Evolutionary conservation across 148 eudicot species (phyloP), one percentile per base, ranked within the genome.

Genomic region (Silene uniflora): DNA sequence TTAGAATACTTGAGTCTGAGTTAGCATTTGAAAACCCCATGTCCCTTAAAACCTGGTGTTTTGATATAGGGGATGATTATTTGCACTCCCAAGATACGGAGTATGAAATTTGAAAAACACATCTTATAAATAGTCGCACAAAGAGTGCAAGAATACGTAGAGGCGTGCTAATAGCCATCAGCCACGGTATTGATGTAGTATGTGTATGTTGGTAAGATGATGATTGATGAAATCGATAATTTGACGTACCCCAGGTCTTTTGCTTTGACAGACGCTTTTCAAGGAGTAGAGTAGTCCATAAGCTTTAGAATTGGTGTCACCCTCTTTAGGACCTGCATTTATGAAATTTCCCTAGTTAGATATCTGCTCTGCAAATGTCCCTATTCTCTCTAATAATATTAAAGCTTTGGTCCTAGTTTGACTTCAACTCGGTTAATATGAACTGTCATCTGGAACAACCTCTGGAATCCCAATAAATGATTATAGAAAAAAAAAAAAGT

Each of bases 171-270:
- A 14, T 35, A 66, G 47, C 3, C 21, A n/a, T 11, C 49, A 6
- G 5, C 47, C 8, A 39, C 9, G 4, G 3, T 39, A 39, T 9
- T 18, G 18, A 39, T 21, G 16, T 42, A 9, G 7, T 42, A 22
- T 42, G 49, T 47, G 27, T 19, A 68, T 52, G 58, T 17, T 69
- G 64, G 44, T 39, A 39, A 0, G 23, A 77, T 11, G 5, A 25
- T 12, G 10, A 71, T 32, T 55, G 12, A 63, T 22, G 10, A 75
- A 35, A 71, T n/a, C 5, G 6, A 25, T 16, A 10, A 24, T 7
- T 27, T 46, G n/a, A 73, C 88, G 73, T 82, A 91, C 98, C 89
- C 89, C 97, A 5, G 95, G 91, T 80, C 89, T 86, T 68, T 73
- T 85, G 39, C 54, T 62, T 83, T 87, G 83, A 74, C 91, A 91